These are phyloP conservation scores for Termitomyces sp. DNA, from an alignment of 768 basidiomycete genomes.

Conservation along the genomic window DNA sequence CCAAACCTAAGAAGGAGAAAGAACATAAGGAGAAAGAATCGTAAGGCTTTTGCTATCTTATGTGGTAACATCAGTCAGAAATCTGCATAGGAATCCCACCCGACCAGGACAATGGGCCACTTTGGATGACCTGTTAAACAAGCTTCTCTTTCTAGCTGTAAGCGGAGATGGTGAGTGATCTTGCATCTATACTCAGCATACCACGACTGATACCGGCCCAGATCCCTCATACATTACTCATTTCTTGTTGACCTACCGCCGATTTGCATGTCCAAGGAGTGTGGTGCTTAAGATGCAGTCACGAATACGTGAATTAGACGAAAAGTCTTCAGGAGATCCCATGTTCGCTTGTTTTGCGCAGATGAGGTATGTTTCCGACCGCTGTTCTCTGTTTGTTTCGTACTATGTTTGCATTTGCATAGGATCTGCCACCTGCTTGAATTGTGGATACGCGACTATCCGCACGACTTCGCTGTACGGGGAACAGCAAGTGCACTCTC, in stretches of 20 bases:
- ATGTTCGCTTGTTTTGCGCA: conserved; percentile 88
- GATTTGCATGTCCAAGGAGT: conserved; percentile 77
- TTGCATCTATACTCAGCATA: not conserved
- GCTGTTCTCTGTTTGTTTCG: conserved; percentile 4
- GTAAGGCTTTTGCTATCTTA: conserved; percentile 7
- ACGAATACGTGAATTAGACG: conserved; percentile 73
- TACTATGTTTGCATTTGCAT: conserved; percentile 6
- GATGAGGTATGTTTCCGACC: conserved; percentile 57
- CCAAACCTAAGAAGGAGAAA: conserved; percentile 35
- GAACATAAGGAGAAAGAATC: conserved; percentile 35
- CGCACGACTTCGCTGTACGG: conserved; percentile 76
- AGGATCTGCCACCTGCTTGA: conserved; percentile 82
- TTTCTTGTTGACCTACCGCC: conserved; percentile 81
- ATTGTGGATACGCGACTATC: conserved; percentile 73
- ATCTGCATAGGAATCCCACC: conserved; percentile 18
- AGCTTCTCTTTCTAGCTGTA: conserved; percentile 76
- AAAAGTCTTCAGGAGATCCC: conserved; percentile 65
- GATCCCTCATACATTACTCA: conserved; percentile 76
- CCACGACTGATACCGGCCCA: conserved; percentile 24
- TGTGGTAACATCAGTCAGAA: conserved; percentile 1
- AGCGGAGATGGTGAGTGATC: conserved; percentile 72
- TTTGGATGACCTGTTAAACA: conserved; percentile 77
- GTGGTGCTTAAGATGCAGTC: conserved; percentile 87
- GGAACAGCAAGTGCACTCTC: conserved; percentile 70
- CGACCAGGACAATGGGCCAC: conserved; percentile 71